These are phyloP conservation scores for Fusarium sp. DNA, from an alignment of 2,329 filamentous ascomycete species.

Conservation along the genomic window DNA sequence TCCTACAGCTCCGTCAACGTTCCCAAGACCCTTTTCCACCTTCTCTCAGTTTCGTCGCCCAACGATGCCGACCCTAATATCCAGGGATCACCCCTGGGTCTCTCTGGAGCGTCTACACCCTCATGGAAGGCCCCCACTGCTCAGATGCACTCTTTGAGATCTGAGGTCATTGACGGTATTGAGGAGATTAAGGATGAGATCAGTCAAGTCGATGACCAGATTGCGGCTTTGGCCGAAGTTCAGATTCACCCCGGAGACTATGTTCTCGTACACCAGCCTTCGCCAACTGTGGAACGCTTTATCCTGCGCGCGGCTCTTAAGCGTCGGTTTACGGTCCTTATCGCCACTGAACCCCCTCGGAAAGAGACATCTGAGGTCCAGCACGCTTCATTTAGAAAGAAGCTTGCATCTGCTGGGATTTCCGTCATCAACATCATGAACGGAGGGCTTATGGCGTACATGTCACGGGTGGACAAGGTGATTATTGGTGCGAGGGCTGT, in stretches of 20 bases:
- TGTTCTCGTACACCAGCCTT: slow-evolving; percentile 87
- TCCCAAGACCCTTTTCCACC: slow-evolving; percentile 83
- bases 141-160: slow-evolving; percentile 74
- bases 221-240: slow-evolving; percentile 84
- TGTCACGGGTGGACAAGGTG: slow-evolving; percentile 95
- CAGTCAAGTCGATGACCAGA: slow-evolving; percentile 89
- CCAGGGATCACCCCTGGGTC: slow-evolving; percentile 57
- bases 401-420: slow-evolving; percentile 78
- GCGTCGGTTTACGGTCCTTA: slow-evolving; percentile 88
- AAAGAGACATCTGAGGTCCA: slow-evolving; percentile 50
- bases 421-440: slow-evolving; percentile 85
- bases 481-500: slow-evolving; percentile 88
- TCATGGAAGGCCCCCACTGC: slow-evolving; percentile 51
- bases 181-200: slow-evolving; percentile 96
- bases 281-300: slow-evolving; percentile 87
- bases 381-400: slow-evolving; percentile 72
- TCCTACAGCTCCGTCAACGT: slow-evolving; percentile 70
- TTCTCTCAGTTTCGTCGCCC: slow-evolving; percentile 76
- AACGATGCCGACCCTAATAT: slow-evolving; percentile 48
- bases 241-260: slow-evolving; percentile 94
- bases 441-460: slow-evolving; percentile 87
- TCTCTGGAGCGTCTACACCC: slow-evolving; percentile 61
- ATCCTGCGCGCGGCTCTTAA: slow-evolving; percentile 86
- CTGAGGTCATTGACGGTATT: slow-evolving; percentile 92
- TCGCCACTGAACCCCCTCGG: slow-evolving; percentile 70